A percentile compares a stretch with the other conserved stretches of the same genome.
These are phyloP conservation scores for Leccinum disarticulatum DNA, from an alignment of 768 basidiomycete species.

Conservation along the genomic window DNA sequence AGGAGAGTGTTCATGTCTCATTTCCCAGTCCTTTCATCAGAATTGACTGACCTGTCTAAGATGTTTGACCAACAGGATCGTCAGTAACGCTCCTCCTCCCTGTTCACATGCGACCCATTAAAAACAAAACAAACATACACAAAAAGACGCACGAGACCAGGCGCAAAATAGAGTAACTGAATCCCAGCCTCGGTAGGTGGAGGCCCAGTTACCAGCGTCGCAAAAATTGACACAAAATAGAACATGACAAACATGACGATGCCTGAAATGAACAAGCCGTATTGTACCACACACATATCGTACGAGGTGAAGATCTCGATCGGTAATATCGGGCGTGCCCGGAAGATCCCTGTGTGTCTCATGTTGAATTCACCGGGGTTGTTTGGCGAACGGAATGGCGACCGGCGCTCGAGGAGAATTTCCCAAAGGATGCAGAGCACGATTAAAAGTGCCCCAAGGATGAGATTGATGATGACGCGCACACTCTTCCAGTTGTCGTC, in stretches of 20 bases:
- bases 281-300: conserved; percentile 41
- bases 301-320: conserved; percentile 43
- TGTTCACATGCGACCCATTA: conserved; percentile 11
- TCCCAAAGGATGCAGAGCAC: conserved; percentile 45
- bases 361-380: background rate
- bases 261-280: conserved; percentile 40
- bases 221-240: conserved; percentile 55
- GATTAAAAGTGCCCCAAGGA: conserved; percentile 45
- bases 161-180: conserved; percentile 51
- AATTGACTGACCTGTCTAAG: conserved; percentile 36
- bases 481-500: conserved; percentile 39
- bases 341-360: conserved; percentile 18
- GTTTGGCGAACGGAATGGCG: background rate
- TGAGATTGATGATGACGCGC: conserved; percentile 47
- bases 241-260: conserved; percentile 54
- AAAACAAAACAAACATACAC: background rate
- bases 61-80: conserved; percentile 36
- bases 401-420: conserved; percentile 34
- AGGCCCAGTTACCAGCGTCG: conserved; percentile 44
- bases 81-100: conserved; percentile 40
- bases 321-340: conserved; percentile 46
- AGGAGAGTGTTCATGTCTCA: background rate
- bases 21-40: background rate
- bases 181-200: conserved; percentile 42
- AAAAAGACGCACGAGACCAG: conserved; percentile 42